Percentiles rank a stretch among this genome's conserved stretches.
phyloP scores from a whole-genome alignment of 495 filamentous ascomycete species.

The Lichenothelia convexa region DNA sequence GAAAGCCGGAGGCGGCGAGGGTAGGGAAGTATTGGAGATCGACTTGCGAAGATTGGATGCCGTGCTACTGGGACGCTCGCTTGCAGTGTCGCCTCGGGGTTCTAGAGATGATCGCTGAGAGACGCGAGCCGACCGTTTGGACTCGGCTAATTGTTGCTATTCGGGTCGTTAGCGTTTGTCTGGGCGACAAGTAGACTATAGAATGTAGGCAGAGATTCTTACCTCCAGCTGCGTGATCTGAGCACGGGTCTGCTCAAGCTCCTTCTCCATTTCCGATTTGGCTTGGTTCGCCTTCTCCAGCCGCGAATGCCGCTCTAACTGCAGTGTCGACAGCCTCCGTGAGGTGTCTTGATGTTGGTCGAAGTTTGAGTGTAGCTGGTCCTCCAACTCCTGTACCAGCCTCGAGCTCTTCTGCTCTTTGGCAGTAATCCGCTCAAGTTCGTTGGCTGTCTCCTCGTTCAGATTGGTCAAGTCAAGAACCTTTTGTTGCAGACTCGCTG shows the following conservation, averaged over 20 bases:
- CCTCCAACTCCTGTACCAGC: constrained; percentile 87
- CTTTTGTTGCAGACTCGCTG: constrained; percentile 40
- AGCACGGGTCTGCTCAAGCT: constrained; percentile 41
- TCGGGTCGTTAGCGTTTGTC: not conserved
- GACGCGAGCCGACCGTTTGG: constrained; percentile 19
- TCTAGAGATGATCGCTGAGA: constrained; percentile 21
- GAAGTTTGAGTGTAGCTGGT: constrained; percentile 86
- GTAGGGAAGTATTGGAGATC: constrained; percentile 61
- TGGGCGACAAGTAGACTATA: no score
- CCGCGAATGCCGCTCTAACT: constrained; percentile 46
- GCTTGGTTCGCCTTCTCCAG: constrained; percentile 37
- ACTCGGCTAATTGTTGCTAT: constrained; percentile 11
- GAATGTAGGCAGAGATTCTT: constrained; percentile 15
- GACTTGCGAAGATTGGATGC: constrained; percentile 74
- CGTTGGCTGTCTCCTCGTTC: constrained; percentile 20
- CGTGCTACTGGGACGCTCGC: constrained; percentile 58
- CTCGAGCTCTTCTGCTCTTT: constrained; percentile 72
- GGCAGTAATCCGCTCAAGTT: constrained; percentile 37
- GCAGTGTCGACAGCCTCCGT: constrained; percentile 54
- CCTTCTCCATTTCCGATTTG: constrained; percentile 32
- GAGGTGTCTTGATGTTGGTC: constrained; percentile 71
- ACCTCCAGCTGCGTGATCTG: constrained; percentile 50
- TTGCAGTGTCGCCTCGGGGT: constrained; percentile 22
- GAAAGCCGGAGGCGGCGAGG: constrained; percentile 76
- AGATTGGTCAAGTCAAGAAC: constrained; percentile 20